Evolutionary conservation across 2,329 filamentous ascomycete species (phyloP), one percentile per base, ranked within the genome.

Genomic region (Alternaria metachromatica): DNA sequence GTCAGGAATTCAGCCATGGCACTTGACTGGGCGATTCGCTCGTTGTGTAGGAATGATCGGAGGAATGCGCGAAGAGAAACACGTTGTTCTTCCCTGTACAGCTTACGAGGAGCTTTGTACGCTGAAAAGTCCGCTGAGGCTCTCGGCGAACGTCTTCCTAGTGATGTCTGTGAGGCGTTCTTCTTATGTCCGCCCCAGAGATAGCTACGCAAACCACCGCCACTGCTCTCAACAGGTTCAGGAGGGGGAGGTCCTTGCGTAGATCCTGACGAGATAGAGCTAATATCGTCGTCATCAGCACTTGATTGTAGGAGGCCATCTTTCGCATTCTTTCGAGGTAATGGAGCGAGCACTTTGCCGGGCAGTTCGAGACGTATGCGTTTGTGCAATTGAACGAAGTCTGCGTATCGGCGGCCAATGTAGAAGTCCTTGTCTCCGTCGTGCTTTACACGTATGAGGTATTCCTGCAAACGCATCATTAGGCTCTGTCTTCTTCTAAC

Each of bases 321-420:
- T 20, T 90, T 87, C 80, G 95, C 97, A 80, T 97, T 97, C 87
- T 98, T 98, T 77, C 90, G 90, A 1, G 96, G 96, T 54, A 98
- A 83, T 1, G 93, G 88, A 11, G 94, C 92, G 3, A 99, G 85
- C 6, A 97, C 88, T 74, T 96, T 97, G 18, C 96, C 96, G 0
- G 96, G 96, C 58, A 98, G 85, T 80, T 99, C 96, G 12, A 90
- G 88, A 37, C 92, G 89, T 64, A 99, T 81, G 67, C 87, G 87
- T 80, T 91, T 95, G 79, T 96, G 90, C 63, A 99, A 85, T 68
- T 88, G 89, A 25, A 84, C 86, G 77, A 99, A 99, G 71, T 97
- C 93, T 30, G 94, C 92, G 78, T 97, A 99, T 70, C 95, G 87
- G 63, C 94, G 88, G 15, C 90, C 93, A 57, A 98, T 87, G 75